Percentiles rank a stretch among this genome's conserved stretches.
These are phyloP conservation scores for Dothiorella sarmentorum DNA, from an alignment of 2,329 filamentous ascomycete genomes.

Conservation along the genomic window DNA sequence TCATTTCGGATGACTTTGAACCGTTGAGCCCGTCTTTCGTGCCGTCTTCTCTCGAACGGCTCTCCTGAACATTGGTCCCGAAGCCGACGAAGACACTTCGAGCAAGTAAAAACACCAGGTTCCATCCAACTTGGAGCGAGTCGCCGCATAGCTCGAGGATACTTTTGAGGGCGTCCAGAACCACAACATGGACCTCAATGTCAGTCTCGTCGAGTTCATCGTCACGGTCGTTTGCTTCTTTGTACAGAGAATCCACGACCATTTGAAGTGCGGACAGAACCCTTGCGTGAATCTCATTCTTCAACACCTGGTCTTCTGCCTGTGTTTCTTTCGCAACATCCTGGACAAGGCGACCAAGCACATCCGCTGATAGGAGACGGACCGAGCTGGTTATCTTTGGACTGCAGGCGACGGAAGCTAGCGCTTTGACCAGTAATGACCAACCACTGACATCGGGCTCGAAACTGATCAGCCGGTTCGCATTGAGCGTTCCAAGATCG, in stretches of 20 bases:
- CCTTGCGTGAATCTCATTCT: slow-evolving; percentile 62
- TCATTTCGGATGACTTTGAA: slow-evolving; percentile 5
- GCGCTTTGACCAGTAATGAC: slow-evolving; percentile 59
- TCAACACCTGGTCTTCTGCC: slow-evolving; percentile 40
- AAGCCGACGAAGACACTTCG: slow-evolving; percentile 64
- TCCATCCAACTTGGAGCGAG: slow-evolving; percentile 77
- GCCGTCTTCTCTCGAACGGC: not conserved
- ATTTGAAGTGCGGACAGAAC: slow-evolving; percentile 64
- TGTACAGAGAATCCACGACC: slow-evolving; percentile 59
- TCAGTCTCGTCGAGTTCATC: slow-evolving; percentile 63
- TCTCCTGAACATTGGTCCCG: slow-evolving; percentile 30
- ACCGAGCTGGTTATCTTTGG: slow-evolving; percentile 40
- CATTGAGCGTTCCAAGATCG: slow-evolving; percentile 44
- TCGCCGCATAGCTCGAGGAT: slow-evolving; percentile 89
- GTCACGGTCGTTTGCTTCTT: slow-evolving; percentile 50
- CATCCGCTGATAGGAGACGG: slow-evolving; percentile 48
- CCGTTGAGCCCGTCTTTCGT: not conserved
- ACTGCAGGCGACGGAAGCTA: slow-evolving; percentile 48
- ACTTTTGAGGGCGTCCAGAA: slow-evolving; percentile 74
- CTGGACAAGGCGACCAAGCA: slow-evolving; percentile 47
- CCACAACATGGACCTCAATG: slow-evolving; percentile 74
- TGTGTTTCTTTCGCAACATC: slow-evolving; percentile 52
- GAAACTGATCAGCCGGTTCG: slow-evolving; percentile 63
- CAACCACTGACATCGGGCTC: slow-evolving; percentile 70
- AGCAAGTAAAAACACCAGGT: slow-evolving; percentile 79